A percentile compares a stretch with the other conserved stretches of the same genome.
Evolutionary conservation across 2,329 filamentous ascomycete genomes (phyloP).

Genomic region (Fusarium sp.): DNA sequence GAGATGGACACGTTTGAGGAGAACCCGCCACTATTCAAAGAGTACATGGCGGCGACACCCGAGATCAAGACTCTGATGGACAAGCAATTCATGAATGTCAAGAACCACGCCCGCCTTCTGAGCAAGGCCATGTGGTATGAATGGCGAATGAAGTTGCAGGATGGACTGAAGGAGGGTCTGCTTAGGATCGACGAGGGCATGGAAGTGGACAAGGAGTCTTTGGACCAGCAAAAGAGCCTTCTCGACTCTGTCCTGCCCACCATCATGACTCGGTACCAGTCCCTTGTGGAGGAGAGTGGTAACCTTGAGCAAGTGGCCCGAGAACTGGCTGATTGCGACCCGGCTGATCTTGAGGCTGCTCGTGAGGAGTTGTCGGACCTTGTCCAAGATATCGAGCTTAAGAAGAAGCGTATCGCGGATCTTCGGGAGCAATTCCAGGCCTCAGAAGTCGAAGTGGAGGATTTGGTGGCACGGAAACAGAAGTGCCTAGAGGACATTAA

Average conservation of each 20-base stretch:
- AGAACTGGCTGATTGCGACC: slow-evolving; percentile 83
- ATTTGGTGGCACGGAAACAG: slow-evolving; percentile 74
- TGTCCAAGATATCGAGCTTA: slow-evolving; percentile 76
- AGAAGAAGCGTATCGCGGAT: slow-evolving; percentile 74
- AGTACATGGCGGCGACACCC: slow-evolving; percentile 87
- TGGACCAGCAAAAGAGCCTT: slow-evolving; percentile 76
- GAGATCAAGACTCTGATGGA: slow-evolving; percentile 91
- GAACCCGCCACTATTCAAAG: slow-evolving; percentile 90
- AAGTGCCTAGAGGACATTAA: slow-evolving; percentile 79
- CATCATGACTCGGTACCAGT: slow-evolving; percentile 69
- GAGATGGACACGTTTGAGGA: slow-evolving; percentile 90
- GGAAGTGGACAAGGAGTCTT: slow-evolving; percentile 74
- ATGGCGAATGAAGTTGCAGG: slow-evolving; percentile 90
- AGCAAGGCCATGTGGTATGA: slow-evolving; percentile 99
- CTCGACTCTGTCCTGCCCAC: slow-evolving; percentile 76
- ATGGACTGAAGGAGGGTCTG: slow-evolving; percentile 84
- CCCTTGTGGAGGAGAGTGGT: slow-evolving; percentile 72
- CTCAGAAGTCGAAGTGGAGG: slow-evolving; percentile 73
- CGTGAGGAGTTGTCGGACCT: slow-evolving; percentile 74
- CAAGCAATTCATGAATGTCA: slow-evolving; percentile 97
- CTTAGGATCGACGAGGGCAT: slow-evolving; percentile 81
- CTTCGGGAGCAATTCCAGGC: slow-evolving; percentile 75
- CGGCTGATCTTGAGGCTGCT: slow-evolving; percentile 79
- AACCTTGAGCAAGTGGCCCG: slow-evolving; percentile 77
- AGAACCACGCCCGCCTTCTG: slow-evolving; percentile 87